A percentile compares a stretch with the other conserved stretches of the same genome.
Conservation (phyloP, 331 rosid species). For the Acacia pycnantha region DNA sequence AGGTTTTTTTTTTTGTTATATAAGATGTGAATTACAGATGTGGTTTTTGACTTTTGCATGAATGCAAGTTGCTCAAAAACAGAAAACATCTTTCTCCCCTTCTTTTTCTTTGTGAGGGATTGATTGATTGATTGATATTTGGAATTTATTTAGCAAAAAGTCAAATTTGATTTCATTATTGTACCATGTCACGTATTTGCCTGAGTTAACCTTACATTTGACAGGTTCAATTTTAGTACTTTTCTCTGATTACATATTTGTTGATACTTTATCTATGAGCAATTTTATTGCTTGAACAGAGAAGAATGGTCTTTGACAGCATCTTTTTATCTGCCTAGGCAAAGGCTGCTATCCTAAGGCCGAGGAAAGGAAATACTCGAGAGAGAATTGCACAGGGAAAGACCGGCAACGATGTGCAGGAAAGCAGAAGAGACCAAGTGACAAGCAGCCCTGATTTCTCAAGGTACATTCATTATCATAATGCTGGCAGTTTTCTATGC, state of each 20-base stretch:
- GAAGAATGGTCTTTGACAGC: slow-evolving; percentile 10
- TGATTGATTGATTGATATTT: background rate
- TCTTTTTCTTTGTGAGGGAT: background rate
- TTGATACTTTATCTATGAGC: background rate
- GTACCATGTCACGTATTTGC: background rate
- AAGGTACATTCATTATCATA: slow-evolving; percentile 50
- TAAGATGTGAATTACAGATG: slow-evolving; percentile 3
- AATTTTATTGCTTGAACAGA: slow-evolving; percentile 6
- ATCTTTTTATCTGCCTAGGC: slow-evolving; percentile 49
- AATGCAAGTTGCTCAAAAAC: background rate
- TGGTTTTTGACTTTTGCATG: background rate
- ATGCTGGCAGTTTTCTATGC: slow-evolving; percentile 16
- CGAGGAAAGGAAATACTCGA: slow-evolving; percentile 49
- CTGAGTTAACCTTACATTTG: background rate
- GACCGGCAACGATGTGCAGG: slow-evolving; percentile 47
- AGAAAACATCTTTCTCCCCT: background rate
- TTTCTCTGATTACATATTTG: background rate
- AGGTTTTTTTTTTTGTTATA: slow-evolving; percentile 48
- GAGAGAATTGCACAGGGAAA: slow-evolving; percentile 60
- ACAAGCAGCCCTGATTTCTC: slow-evolving; percentile 69
- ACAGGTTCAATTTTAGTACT: background rate
- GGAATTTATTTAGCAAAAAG: background rate
- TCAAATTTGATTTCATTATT: background rate
- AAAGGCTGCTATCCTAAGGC: slow-evolving; percentile 75
- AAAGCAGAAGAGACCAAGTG: slow-evolving; percentile 54